A percentile compares a stretch with the other conserved stretches of the same genome.
Conservation (phyloP, 75 land plant genomes). For the Isoetes taiwanensis region DNA sequence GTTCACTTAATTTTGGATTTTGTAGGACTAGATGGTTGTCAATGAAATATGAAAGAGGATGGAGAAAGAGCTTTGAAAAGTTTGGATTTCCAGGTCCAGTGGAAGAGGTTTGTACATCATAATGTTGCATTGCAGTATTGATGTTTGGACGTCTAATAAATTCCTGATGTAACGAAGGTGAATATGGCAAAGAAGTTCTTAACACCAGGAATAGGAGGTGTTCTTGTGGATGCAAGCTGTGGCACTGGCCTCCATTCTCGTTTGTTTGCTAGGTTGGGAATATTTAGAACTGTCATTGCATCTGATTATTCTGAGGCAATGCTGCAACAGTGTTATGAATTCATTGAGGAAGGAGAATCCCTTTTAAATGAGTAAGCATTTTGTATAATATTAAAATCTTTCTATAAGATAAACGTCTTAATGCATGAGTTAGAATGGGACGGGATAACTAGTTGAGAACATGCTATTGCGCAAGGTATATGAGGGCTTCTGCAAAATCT, state of each 20-base stretch:
- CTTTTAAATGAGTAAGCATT: not conserved
- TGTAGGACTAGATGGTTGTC: slow-evolving; percentile 2
- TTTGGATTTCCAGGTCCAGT: slow-evolving; percentile 5
- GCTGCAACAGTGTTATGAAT: slow-evolving; percentile 1
- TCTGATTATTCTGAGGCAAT: slow-evolving; percentile 1
- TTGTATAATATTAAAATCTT: not conserved
- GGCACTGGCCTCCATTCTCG: slow-evolving; percentile 5
- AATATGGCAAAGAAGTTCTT: not conserved
- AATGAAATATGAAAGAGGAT: not conserved
- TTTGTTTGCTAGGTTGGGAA: not conserved
- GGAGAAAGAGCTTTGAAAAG: slow-evolving; percentile 8
- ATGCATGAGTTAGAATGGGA: too few relatives aligned
- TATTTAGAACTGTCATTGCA: not conserved
- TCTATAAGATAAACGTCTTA: too few relatives aligned
- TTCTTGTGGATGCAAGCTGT: not conserved
- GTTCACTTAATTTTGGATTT: not conserved
- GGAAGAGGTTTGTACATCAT: too few relatives aligned
- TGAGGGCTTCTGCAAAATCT: not conserved
- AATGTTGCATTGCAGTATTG: not conserved
- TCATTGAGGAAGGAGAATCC: not conserved
- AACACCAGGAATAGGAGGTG: not conserved
- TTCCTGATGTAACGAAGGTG: not conserved
- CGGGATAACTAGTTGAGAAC: too few relatives aligned
- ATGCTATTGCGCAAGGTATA: too few relatives aligned
- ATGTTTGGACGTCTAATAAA: too few relatives aligned